Evolutionary conservation across 2,329 filamentous ascomycete genomes (phyloP).

Genomic region (Escovopsis sp.): DNA sequence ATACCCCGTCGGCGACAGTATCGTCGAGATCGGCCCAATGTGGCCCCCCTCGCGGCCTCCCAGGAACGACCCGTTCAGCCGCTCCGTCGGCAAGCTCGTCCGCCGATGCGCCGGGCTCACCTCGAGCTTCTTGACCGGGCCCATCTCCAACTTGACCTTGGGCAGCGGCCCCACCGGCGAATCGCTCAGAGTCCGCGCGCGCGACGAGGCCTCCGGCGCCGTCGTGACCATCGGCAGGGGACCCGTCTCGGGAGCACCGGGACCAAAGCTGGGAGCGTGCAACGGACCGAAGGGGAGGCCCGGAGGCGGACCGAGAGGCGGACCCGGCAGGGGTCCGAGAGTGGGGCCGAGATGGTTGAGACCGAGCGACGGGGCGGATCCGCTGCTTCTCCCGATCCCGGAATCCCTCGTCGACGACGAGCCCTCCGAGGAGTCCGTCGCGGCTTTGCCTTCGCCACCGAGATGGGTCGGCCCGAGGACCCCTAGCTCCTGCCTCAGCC

Average conservation of each 20-base stretch:
- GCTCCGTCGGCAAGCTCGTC: neutral
- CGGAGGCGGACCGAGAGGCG: neutral
- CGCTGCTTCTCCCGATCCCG: neutral
- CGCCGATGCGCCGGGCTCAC: neutral
- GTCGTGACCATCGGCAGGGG: too few relatives aligned
- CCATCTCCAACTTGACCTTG: neutral
- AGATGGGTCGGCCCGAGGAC: neutral
- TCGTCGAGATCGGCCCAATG: conserved; percentile 22
- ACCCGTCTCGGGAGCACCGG: too few relatives aligned
- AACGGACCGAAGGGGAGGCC: too few relatives aligned
- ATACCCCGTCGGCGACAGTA: conserved; percentile 5
- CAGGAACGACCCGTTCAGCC: neutral
- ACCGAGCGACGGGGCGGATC: neutral
- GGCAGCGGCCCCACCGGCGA: conserved; percentile 2
- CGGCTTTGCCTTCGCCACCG: neutral
- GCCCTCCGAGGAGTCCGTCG: neutral
- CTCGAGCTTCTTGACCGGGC: too few relatives aligned
- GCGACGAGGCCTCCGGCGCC: conserved; percentile 8
- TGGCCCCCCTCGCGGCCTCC: conserved; percentile 12
- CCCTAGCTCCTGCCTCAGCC: conserved; percentile 16
- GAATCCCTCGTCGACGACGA: neutral
- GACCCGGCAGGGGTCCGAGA: neutral
- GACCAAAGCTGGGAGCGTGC: too few relatives aligned
- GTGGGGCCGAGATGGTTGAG: neutral
- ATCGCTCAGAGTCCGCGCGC: conserved; percentile 11